Evolutionary conservation across 176 grass and related monocot species (phyloP), one percentile per base, ranked within the genome.

Genomic region (Paspalum vaginatum): DNA sequence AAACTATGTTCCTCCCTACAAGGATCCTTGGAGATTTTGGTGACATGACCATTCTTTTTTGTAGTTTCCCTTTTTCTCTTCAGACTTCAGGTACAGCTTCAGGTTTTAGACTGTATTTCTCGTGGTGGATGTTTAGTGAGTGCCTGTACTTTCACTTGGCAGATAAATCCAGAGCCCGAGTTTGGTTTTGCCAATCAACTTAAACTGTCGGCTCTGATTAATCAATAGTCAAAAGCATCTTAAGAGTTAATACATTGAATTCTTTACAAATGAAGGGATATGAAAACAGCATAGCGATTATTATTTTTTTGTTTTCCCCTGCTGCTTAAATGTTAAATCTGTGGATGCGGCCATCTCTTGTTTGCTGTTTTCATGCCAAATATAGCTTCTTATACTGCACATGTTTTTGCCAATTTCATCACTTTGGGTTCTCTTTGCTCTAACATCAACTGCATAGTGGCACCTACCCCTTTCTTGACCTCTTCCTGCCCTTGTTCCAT

Each of bases 21-120:
- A 95, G 84, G 96, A 99, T 82, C 90, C 92, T 26, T 95, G 96
- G 96, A 99, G 96, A 83, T 99, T 99, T 91, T 95, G 96, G 96
- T 99, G 87, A 95, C 37, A 65, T 11, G 50, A 16, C 22, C 5
- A 41, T 89, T 56, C 24, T 43, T 78, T 78, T 82, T 37, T 82
- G 13, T 56, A 32, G 11, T 58, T 58, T 9, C 53, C 11, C 3
- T 65, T 46, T 66, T 24, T 15, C 18, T 50, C 44, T 61, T 27
- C 64, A 41, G 55, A 2, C 32, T 32, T 25, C 20, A 59, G 74
- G 21, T 42, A 14, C 21, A 12, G 5, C 51, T 68, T 61, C 27
- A 78, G 18, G 48, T 74, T 85, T 77, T 54, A 67, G 73, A 82
- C 21, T 6, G 20, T 67, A 65, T 77, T 73, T 68, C 44, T 43